A percentile compares a stretch with the other conserved stretches of the same genome.
Conservation (phyloP, 176 grass and related monocot genomes). For the Bolboschoenus planiculmis region DNA sequence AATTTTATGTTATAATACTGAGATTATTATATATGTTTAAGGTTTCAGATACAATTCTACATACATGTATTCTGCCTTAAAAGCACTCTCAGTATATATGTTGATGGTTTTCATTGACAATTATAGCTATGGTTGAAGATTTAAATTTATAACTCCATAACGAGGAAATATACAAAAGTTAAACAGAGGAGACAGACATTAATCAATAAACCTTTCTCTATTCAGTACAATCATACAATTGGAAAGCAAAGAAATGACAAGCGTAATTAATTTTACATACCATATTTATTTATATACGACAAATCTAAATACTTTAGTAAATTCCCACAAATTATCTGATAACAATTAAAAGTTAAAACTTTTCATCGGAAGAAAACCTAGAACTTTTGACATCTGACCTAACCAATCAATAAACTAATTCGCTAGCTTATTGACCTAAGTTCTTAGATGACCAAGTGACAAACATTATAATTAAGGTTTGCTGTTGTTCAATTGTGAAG, state of each 20-base stretch:
- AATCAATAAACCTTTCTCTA: background rate
- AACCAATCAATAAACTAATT: background rate
- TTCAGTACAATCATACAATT: no score
- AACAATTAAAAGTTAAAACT: background rate
- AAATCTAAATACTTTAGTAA: background rate
- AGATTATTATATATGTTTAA: background rate
- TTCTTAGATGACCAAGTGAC: slow-evolving; percentile 1
- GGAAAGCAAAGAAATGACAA: background rate
- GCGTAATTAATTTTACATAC: background rate
- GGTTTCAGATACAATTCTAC: background rate
- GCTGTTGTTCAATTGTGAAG: background rate
- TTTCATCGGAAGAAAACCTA: background rate
- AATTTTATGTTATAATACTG: no score
- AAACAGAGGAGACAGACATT: background rate
- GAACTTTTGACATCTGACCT: slow-evolving; percentile 14
- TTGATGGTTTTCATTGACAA: background rate
- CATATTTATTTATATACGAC: background rate
- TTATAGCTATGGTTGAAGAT: background rate
- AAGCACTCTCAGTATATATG: background rate
- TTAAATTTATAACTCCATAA: background rate
- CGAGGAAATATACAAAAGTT: no score
- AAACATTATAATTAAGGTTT: background rate
- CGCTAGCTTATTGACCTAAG: slow-evolving; percentile 2
- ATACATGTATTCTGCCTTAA: no score
- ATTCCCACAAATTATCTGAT: background rate